Evolutionary conservation across 345 rosid genomes (phyloP), one percentile per base, ranked within the genome.

Genomic region (Hibiscus trionum): DNA sequence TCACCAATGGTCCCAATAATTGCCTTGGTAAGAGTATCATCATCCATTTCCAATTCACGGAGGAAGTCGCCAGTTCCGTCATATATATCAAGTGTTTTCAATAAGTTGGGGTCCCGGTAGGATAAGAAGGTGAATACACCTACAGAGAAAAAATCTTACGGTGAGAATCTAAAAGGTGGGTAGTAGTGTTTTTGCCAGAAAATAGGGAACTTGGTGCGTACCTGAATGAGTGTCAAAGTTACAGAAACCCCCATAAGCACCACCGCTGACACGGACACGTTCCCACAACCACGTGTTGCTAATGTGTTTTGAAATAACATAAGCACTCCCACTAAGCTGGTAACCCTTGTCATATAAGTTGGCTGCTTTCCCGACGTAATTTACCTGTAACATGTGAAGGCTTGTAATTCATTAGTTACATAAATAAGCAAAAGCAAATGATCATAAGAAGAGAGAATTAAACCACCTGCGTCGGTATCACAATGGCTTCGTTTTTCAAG

Each of bases 251-350:
- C 99, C 99, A 81, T 95, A 95, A 71, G 98, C 99, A 67, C 99
- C 99, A 44, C 99, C 99, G 39, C 97, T 90, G 47, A 95, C 97
- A 71, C 97, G 92, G 66, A 92, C 96, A 60, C 96, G 91, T 70
- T 95, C 97, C 99, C 99, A 95, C 86, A 95, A 80, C 99, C 99
- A 95, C 58, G 97, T 86, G 50, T 87, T 89, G 73, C 91, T 90
- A 66, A 95, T 90, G 78, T 90, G 73, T 76, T 90, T 92, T 65
- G 97, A 92, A 78, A 95, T 89, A 42, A 95, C 97, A 80, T 95
- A 90, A 27, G 97, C 88, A 82, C 97, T 95, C 70, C 99, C 99
- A 61, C 76, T 78, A 35, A 89, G 93, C 80, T 88, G 77, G 80
- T 95, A 95, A 37, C 97, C 98, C 0, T 87, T 82, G 66, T 83